Conservation (phyloP, 805 yeast genomes). For the Candida nitratophila region DNA sequence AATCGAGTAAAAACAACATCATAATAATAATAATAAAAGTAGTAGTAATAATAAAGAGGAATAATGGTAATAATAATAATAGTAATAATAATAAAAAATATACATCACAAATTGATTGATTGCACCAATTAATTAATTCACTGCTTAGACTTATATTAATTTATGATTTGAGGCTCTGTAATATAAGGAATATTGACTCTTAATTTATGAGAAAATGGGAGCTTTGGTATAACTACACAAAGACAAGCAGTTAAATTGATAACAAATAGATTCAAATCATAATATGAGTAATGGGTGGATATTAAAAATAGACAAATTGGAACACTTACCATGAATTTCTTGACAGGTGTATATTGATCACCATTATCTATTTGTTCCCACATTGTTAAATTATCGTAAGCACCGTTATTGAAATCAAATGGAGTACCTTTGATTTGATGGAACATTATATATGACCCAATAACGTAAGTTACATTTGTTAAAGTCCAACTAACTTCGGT, state of each 20-base stretch:
- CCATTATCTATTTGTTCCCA: conserved; percentile 94
- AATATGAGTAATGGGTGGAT: conserved; percentile 85
- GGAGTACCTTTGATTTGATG: conserved; percentile 97
- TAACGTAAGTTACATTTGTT: conserved; percentile 82
- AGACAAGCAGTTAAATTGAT: conserved; percentile 77
- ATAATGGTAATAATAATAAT: background rate
- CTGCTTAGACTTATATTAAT: conserved; percentile 7
- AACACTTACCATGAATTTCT: conserved; percentile 87
- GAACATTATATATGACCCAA: conserved; percentile 93
- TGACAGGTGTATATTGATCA: conserved; percentile 94
- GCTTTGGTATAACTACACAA: conserved; percentile 84
- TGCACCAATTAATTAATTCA: background rate
- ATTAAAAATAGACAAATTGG: conserved; percentile 82
- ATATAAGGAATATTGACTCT: conserved; percentile 55
- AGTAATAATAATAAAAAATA: no score
- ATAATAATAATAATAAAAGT: background rate
- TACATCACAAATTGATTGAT: no score
- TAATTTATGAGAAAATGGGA: conserved; percentile 75
- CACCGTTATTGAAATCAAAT: conserved; percentile 93
- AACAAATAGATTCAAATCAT: conserved; percentile 71
- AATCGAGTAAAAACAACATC: background rate
- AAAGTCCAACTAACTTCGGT: conserved; percentile 89
- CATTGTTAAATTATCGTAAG: conserved; percentile 92
- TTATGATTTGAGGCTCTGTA: conserved; percentile 29
- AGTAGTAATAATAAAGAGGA: no score